Evolutionary conservation across 148 eudicot species (phyloP).

Genomic region (Cornus florida): DNA sequence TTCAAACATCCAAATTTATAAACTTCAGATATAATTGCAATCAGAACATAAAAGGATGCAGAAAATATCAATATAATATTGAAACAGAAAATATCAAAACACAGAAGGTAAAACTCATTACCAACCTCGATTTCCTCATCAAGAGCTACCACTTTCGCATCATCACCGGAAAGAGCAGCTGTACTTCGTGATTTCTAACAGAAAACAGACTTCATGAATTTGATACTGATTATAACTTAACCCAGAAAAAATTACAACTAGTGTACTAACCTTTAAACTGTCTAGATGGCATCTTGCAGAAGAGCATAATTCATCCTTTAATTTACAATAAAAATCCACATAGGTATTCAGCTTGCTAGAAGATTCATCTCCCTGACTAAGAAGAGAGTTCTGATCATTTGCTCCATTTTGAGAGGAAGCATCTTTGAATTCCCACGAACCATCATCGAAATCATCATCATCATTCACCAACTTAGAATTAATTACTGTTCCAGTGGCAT

Average conservation of each 20-base stretch:
- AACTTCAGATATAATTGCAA: not conserved
- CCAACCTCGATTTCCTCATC: conserved; percentile 64
- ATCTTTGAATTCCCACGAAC: conserved; percentile 68
- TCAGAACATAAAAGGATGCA: not conserved
- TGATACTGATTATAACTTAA: conserved; percentile 2
- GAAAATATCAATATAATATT: not conserved
- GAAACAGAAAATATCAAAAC: not conserved
- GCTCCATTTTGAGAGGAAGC: conserved; percentile 32
- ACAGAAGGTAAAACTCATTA: not conserved
- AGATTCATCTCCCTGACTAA: conserved; percentile 18
- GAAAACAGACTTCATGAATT: conserved; percentile 20
- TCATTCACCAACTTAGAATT: conserved; percentile 28
- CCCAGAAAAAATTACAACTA: not conserved
- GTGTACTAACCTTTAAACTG: conserved; percentile 53
- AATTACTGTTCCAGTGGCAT: conserved; percentile 21
- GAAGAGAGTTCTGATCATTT: conserved; percentile 20
- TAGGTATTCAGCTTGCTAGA: conserved; percentile 34
- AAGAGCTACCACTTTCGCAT: conserved; percentile 26
- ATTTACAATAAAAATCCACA: conserved; percentile 46
- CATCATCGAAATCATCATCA: conserved; percentile 48
- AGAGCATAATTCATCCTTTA: conserved; percentile 44
- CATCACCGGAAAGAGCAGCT: conserved; percentile 33
- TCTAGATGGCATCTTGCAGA: conserved; percentile 53
- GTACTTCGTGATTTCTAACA: conserved; percentile 44
- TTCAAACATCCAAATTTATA: not conserved